Evolutionary conservation across 768 basidiomycete genomes (phyloP).

Genomic region (Mycena floridula): DNA sequence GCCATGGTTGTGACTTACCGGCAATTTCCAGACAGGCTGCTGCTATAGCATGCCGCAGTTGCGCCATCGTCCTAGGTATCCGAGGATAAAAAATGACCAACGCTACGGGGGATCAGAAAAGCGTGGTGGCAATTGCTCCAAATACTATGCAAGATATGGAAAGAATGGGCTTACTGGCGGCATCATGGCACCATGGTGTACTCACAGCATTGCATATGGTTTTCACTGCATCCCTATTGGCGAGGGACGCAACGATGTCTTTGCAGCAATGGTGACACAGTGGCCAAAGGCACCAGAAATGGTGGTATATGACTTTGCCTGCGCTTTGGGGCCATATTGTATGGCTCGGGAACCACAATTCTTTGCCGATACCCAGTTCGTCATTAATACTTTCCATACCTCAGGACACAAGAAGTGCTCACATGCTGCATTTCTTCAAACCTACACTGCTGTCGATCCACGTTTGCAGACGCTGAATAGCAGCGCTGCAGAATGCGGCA

Average conservation of each 20-base stretch:
- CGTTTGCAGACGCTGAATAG: not conserved
- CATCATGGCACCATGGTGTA: no score
- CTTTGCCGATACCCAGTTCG: slow-evolving; percentile 13
- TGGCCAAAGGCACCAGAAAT: slow-evolving; percentile 21
- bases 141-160: slow-evolving; percentile 10
- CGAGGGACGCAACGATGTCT: slow-evolving; percentile 33
- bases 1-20: not conserved
- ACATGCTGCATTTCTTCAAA: not conserved
- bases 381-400: slow-evolving; percentile 14
- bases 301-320: slow-evolving; percentile 23
- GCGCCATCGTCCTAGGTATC: slow-evolving; percentile 20
- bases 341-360: slow-evolving; percentile 10
- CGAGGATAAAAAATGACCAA: slow-evolving; percentile 16
- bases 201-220: no score
- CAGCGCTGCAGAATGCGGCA: not conserved
- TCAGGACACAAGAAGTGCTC: slow-evolving; percentile 8
- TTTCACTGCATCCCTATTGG: slow-evolving; percentile 21
- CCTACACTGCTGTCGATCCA: not conserved
- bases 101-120: slow-evolving; percentile 5
- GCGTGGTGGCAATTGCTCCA: slow-evolving; percentile 11
- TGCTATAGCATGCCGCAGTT: slow-evolving; percentile 25
- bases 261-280: slow-evolving; percentile 28
- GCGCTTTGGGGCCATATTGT: slow-evolving; percentile 16
- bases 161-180: no score
- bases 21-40: slow-evolving; percentile 19